These are phyloP conservation scores for Fusarium paranaense DNA, from an alignment of 2,329 filamentous ascomycete species.

Conservation along the genomic window DNA sequence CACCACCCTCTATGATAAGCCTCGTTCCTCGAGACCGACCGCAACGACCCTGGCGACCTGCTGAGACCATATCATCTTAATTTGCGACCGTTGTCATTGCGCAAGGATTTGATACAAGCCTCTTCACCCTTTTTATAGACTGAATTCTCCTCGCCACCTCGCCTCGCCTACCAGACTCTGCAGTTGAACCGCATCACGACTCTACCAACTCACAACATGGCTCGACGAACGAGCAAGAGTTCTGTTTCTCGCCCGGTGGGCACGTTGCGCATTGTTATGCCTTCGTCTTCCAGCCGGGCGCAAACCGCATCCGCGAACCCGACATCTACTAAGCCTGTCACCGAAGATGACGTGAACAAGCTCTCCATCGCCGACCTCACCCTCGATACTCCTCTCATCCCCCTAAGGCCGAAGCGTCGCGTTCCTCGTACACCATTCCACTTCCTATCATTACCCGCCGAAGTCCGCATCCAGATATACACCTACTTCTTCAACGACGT, in stretches of 20 bases:
- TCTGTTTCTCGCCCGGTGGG: constrained; percentile 26
- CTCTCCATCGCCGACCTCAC: constrained; percentile 58
- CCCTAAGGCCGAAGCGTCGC: constrained; percentile 47
- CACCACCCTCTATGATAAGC: constrained; percentile 64
- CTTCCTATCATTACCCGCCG: constrained; percentile 75
- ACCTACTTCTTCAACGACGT: constrained; percentile 68
- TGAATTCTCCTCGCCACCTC: constrained; percentile 27
- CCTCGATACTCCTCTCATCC: constrained; percentile 52
- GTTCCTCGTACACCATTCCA: constrained; percentile 63
- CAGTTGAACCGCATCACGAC: neutral
- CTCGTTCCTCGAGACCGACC: constrained; percentile 45
- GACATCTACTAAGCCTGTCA: constrained; percentile 47
- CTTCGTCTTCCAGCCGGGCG: constrained; percentile 1
- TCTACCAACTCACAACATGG: constrained; percentile 29
- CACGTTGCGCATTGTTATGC: constrained; percentile 39
- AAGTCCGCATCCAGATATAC: constrained; percentile 78
- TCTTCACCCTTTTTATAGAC: constrained; percentile 3
- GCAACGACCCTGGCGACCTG: constrained; percentile 5
- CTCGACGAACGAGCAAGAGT: constrained; percentile 40
- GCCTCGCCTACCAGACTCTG: neutral
- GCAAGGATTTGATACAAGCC: neutral
- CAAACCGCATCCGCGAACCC: constrained; percentile 47
- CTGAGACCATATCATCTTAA: neutral
- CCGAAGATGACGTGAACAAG: constrained; percentile 55
- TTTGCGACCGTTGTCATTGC: neutral